These are phyloP conservation scores for Fusarium continuum DNA, from an alignment of 2,329 filamentous ascomycete genomes.

Conservation along the genomic window DNA sequence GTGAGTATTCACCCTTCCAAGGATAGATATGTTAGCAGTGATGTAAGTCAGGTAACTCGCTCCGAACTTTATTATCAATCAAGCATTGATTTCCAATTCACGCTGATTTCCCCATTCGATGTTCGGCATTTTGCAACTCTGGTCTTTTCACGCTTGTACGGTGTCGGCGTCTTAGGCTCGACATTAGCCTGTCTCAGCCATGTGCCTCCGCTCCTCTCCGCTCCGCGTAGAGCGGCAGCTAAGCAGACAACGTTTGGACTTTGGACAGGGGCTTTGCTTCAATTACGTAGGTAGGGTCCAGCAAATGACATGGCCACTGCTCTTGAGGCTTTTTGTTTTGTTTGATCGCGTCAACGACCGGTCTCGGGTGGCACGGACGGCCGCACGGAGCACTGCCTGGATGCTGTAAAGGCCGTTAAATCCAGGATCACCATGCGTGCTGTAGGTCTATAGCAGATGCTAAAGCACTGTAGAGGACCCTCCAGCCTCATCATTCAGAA, in stretches of 20 bases:
- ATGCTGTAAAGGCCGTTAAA: not conserved
- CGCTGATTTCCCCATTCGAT: conserved; percentile 4
- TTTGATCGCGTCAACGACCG: conserved; percentile 21
- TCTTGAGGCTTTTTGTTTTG: conserved; percentile 15
- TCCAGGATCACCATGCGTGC: conserved; percentile 2
- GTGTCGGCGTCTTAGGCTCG: conserved; percentile 19
- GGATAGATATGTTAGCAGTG: not conserved
- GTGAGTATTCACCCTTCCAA: no score
- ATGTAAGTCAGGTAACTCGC: not conserved
- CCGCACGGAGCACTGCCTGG: not conserved
- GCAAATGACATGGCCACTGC: conserved; percentile 20
- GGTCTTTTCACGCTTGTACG: conserved; percentile 18
- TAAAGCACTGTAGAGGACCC: not conserved
- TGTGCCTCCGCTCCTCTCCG: conserved; percentile 33
- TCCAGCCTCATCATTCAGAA: not conserved
- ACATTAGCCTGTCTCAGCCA: conserved; percentile 30
- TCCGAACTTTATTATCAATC: conserved; percentile 7
- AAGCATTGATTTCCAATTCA: not conserved
- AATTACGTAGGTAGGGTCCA: conserved; percentile 39
- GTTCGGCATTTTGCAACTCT: conserved; percentile 18
- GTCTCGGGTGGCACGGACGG: conserved; percentile 19
- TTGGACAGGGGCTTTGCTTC: conserved; percentile 3
- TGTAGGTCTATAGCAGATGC: conserved; percentile 7
- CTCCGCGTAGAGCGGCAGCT: conserved; percentile 36
- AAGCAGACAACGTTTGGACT: conserved; percentile 16